Evolutionary conservation across 805 yeast species (phyloP), one percentile per base, ranked within the genome.

Genomic region (Deakozyma indianensis): DNA sequence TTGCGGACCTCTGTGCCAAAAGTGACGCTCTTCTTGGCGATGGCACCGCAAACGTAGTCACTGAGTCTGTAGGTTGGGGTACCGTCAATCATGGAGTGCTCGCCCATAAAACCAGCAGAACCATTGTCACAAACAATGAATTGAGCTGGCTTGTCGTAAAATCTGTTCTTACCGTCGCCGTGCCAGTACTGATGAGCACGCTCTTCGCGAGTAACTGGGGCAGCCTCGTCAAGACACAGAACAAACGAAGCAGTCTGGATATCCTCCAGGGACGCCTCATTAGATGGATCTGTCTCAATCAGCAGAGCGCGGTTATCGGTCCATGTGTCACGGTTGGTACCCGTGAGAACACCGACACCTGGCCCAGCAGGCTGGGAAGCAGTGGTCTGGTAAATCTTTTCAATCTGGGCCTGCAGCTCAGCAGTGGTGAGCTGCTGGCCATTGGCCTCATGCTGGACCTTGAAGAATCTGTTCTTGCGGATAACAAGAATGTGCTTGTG

Each of bases 81-180:
- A 50, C 97, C 98, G 64, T 90, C 98, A 97, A 90, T 90, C 69
- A 77, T 83, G 21, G 96, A 86, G 69, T 90, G 98, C 68, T 90
- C 98, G 50, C 95, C 96, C 59, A 87, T 66, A 68, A 88, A 90
- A 0, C 96, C 97, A 4, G 96, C 84, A 51, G 78, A 71, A 48
- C 92, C 95, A 63, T 86, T 87, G 50, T 76, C 79, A 48, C 83
- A 69, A 45, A 90, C 77, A 54, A 87, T 74, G 61, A 85, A 79
- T 68, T 90, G 92, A 49, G 83, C 68, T 3, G 96, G 90, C 69
- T 90, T 90, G 69, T 90, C 97, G 62, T 74, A 90, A 69, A 74
- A 90, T 56, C 98, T 74, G 70, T 92, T 90, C 55, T 69, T 65
- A 46, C 96, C 96, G 64, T 86, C 75, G n/a, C 97, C 96, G 66